Evolutionary conservation across 768 basidiomycete genomes (phyloP).

Genomic region (Crucibulum laeve): DNA sequence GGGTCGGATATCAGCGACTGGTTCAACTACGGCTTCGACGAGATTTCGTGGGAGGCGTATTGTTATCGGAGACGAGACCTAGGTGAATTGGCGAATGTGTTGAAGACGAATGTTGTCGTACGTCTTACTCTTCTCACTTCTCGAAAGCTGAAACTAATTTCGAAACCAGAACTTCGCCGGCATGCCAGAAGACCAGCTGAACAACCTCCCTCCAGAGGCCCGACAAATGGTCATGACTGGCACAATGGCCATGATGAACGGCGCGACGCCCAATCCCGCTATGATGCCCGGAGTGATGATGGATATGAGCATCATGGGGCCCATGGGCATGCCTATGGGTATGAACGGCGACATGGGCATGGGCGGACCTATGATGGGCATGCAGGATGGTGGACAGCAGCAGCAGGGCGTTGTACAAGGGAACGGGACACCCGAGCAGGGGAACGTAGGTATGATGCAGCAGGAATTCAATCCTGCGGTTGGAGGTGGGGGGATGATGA

Average conservation of each 20-base stretch:
- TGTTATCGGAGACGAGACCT: constrained; percentile 79
- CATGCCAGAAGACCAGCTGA: constrained; percentile 78
- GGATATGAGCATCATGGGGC: constrained; percentile 69
- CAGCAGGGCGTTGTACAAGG: constrained; percentile 29
- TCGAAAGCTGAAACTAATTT: constrained; percentile 7
- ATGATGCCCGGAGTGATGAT: constrained; percentile 78
- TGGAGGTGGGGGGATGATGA: constrained; percentile 54
- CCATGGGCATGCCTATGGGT: constrained; percentile 59
- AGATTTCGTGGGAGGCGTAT: constrained; percentile 92
- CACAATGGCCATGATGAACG: constrained; percentile 2
- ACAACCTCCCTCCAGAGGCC: constrained; percentile 74
- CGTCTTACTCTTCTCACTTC: constrained; percentile 21
- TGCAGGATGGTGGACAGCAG: constrained; percentile 34
- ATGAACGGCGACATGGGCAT: constrained; percentile 68
- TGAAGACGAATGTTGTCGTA: constrained; percentile 82
- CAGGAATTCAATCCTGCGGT: constrained; percentile 39
- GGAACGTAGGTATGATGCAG: constrained; percentile 38
- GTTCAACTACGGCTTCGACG: constrained; percentile 99
- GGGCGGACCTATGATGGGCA: constrained; percentile 57
- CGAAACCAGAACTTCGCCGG: constrained; percentile 65
- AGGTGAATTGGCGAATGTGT: constrained; percentile 72
- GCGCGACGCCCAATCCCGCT: constrained; percentile 56
- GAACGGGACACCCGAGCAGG: constrained; percentile 36
- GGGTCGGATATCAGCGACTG: constrained; percentile 95
- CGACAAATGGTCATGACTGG: constrained; percentile 84